Evolutionary conservation across 345 rosid genomes (phyloP).

Genomic region (Eucalyptus tenuipes): DNA sequence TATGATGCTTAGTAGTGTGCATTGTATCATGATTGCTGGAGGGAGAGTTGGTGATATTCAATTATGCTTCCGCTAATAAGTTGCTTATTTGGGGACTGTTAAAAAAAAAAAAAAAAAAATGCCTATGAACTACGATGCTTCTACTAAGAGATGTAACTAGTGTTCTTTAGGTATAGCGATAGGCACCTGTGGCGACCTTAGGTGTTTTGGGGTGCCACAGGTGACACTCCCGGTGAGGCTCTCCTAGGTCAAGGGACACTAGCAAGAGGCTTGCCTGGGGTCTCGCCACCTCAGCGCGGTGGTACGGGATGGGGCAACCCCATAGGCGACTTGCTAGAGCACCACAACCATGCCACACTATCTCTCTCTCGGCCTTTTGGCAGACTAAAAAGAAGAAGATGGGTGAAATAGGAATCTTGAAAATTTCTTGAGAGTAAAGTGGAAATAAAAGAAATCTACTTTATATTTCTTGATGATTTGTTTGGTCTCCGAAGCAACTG

Average conservation of each 20-base stretch:
- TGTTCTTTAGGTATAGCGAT: too few relatives aligned
- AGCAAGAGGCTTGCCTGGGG: neutral
- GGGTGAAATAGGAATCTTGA: neutral
- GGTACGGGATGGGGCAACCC: neutral
- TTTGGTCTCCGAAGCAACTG: neutral
- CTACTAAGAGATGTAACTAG: too few relatives aligned
- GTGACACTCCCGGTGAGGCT: neutral
- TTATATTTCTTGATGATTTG: neutral
- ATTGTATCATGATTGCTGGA: too few relatives aligned
- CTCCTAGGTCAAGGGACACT: neutral
- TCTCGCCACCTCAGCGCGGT: neutral
- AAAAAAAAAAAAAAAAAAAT: too few relatives aligned
- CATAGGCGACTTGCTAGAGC: neutral
- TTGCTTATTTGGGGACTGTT: too few relatives aligned
- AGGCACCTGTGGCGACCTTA: too few relatives aligned
- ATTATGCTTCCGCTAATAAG: too few relatives aligned
- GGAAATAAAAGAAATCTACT: neutral
- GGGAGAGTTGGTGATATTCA: too few relatives aligned
- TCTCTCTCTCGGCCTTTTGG: neutral
- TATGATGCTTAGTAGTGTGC: too few relatives aligned
- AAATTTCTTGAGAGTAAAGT: neutral
- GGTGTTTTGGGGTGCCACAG: too few relatives aligned
- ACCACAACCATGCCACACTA: accelerated
- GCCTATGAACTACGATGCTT: too few relatives aligned
- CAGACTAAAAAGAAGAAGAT: neutral